These are phyloP conservation scores for Adansonia rubrostipa DNA, from an alignment of 441 rosid genomes.

Conservation along the genomic window DNA sequence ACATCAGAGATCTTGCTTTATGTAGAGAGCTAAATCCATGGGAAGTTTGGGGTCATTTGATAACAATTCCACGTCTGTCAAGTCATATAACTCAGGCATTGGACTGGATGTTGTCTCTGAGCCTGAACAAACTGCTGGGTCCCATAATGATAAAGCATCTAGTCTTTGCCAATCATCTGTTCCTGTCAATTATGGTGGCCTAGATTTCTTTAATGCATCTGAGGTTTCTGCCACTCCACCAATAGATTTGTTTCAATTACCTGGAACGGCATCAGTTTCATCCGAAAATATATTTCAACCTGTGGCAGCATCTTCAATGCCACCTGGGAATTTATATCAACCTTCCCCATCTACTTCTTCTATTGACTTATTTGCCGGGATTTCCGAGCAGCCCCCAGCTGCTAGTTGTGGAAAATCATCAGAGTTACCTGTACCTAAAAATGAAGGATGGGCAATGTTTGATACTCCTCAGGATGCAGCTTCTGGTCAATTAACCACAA, in stretches of 20 bases:
- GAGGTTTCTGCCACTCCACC: constrained; percentile 49
- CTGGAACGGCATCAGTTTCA: constrained; percentile 46
- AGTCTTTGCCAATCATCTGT: constrained; percentile 37
- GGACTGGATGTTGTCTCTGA: constrained; percentile 52
- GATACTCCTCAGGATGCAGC: constrained; percentile 54
- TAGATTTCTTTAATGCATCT: constrained; percentile 51
- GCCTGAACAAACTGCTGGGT: constrained; percentile 43
- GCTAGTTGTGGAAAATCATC: constrained; percentile 33
- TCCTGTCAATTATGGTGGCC: constrained; percentile 44
- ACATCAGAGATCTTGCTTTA: constrained; percentile 33
- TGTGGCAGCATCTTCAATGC: constrained; percentile 34
- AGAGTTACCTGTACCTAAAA: constrained; percentile 47
- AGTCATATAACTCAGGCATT: constrained; percentile 59
- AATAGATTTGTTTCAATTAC: constrained; percentile 67
- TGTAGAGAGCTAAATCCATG: constrained; percentile 72
- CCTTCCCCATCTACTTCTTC: constrained; percentile 48
- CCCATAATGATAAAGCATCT: constrained; percentile 43
- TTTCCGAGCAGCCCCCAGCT: constrained; percentile 46
- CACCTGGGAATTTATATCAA: constrained; percentile 47
- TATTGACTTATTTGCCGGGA: constrained; percentile 56
- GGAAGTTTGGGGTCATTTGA: constrained; percentile 73
- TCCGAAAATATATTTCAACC: constrained; percentile 46
- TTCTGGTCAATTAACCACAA: constrained; percentile 39
- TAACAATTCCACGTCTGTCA: constrained; percentile 57
- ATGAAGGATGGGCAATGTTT: constrained; percentile 95